phyloP scores from a whole-genome alignment of 83 land plant genomes.

The Picea abies region DNA sequence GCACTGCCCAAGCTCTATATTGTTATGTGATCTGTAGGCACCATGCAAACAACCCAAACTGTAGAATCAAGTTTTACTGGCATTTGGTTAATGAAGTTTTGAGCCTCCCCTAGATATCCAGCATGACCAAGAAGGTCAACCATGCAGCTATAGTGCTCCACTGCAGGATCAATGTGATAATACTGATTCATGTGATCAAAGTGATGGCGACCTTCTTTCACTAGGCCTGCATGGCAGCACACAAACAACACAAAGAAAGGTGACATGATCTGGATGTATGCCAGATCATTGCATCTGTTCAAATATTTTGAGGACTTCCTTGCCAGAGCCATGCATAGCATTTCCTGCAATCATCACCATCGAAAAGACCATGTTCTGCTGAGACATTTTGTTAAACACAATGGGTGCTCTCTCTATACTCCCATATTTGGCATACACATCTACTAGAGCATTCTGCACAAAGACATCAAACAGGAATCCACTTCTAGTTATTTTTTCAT shows the following conservation, averaged over 20 bases:
- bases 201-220: conserved; percentile 33
- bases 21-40: conserved; percentile 42
- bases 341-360: conserved; percentile 48
- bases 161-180: conserved; percentile 26
- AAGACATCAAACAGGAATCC: conserved; percentile 31
- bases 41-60: conserved; percentile 48
- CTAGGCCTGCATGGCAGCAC: conserved; percentile 52
- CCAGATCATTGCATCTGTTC: conserved; percentile 31
- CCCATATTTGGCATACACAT: conserved; percentile 63
- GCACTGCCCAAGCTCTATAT: conserved; percentile 28
- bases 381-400: conserved; percentile 34
- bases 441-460: conserved; percentile 47
- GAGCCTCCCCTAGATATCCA: conserved; percentile 36
- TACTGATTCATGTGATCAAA: conserved; percentile 29
- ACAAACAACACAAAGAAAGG: conserved; percentile 48
- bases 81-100: conserved; percentile 38
- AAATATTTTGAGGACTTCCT: conserved; percentile 32
- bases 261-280: conserved; percentile 39
- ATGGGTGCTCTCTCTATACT: conserved; percentile 37
- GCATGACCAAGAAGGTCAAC: conserved; percentile 51
- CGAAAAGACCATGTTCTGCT: conserved; percentile 33
- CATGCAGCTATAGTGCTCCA: conserved; percentile 56
- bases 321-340: conserved; percentile 44
- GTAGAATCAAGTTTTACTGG: conserved; percentile 41
- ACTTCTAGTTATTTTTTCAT: conserved; percentile 25